Percentiles rank a stretch among this genome's conserved stretches.
These are phyloP conservation scores for Candida boidinii DNA, from an alignment of 805 yeast genomes.

Conservation along the genomic window DNA sequence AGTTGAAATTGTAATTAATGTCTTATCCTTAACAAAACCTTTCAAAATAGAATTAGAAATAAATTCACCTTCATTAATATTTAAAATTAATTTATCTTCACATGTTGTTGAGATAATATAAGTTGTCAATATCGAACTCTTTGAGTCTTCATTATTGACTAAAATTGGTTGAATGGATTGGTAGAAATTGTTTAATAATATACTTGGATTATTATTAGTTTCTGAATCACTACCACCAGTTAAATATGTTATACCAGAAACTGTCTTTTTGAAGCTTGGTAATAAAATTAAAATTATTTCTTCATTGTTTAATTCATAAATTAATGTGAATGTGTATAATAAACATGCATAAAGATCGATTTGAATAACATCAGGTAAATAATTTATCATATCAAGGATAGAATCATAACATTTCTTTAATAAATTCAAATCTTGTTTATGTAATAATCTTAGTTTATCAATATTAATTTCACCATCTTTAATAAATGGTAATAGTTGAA, in stretches of 20 bases:
- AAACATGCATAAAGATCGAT: constrained; percentile 66
- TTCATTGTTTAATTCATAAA: constrained; percentile 36
- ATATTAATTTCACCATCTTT: constrained; percentile 32
- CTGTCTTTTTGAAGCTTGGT: constrained; percentile 39
- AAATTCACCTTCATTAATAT: constrained; percentile 27
- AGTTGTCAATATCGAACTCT: constrained; percentile 33
- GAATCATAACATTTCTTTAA: constrained; percentile 41
- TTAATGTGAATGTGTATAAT: constrained; percentile 50
- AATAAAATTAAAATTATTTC: constrained; percentile 42
- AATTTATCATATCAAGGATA: constrained; percentile 52
- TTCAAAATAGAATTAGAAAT: constrained; percentile 25
- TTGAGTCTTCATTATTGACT: constrained; percentile 9
- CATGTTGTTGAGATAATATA: constrained; percentile 36
- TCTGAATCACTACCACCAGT: constrained; percentile 8
- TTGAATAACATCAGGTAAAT: constrained; percentile 61
- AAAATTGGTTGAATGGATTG: constrained; percentile 24
- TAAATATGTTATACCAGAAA: constrained; percentile 27
- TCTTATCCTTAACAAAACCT: constrained; percentile 27
- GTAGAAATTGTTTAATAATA: constrained; percentile 28
- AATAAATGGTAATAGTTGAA: constrained; percentile 51
- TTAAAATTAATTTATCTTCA: constrained; percentile 23
- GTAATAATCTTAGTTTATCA: constrained; percentile 14
- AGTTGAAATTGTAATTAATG: constrained; percentile 31
- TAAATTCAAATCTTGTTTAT: constrained; percentile 27
- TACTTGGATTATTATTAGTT: constrained; percentile 15